These are phyloP conservation scores for Silene vulgaris DNA, from an alignment of 179 eudicot genomes.

Conservation along the genomic window DNA sequence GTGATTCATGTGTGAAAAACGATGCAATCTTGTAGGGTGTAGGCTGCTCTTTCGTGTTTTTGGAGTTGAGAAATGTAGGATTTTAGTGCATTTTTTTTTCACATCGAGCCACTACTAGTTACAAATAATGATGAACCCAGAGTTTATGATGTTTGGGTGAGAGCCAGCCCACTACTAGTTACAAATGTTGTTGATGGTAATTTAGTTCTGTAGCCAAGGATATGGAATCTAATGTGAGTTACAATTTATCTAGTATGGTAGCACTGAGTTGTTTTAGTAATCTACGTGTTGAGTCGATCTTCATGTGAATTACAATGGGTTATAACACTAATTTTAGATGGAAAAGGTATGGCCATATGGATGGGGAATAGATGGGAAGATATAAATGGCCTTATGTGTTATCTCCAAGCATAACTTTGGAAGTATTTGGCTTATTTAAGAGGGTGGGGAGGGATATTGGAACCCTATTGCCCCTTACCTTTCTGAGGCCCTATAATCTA, in stretches of 20 bases:
- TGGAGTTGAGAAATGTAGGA: constrained; percentile 1
- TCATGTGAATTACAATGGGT: background rate
- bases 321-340: background rate
- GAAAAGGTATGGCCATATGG: background rate
- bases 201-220: background rate
- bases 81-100: background rate
- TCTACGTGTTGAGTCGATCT: background rate
- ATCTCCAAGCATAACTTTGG: background rate
- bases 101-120: background rate
- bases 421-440: background rate
- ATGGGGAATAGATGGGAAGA: background rate
- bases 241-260: background rate
- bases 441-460: background rate
- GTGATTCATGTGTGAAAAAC: background rate
- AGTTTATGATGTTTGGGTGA: background rate
- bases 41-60: background rate
- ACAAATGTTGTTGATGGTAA: background rate
- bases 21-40: background rate
- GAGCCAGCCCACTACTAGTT: too few species aligned
- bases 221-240: background rate
- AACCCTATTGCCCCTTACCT: background rate
- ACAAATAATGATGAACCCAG: background rate
- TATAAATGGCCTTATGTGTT: background rate
- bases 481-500: background rate
- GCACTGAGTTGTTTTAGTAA: background rate